These are phyloP conservation scores for Bryoglossum gracile DNA, from an alignment of 495 filamentous ascomycete genomes.

Conservation along the genomic window DNA sequence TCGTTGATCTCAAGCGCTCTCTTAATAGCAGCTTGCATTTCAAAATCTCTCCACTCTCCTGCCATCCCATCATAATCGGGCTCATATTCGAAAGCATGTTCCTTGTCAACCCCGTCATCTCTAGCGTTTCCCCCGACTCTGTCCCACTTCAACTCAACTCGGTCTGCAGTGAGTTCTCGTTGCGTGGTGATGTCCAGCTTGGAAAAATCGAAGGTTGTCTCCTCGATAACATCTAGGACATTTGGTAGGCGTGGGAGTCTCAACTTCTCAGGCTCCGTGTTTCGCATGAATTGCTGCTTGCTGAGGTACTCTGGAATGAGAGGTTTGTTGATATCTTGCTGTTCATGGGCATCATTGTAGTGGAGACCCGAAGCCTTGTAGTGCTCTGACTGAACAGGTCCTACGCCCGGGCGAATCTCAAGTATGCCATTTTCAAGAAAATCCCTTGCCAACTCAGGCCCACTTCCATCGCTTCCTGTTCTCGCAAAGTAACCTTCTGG, in stretches of 20 bases:
- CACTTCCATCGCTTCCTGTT: conserved; percentile 1
- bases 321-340: conserved; percentile 27
- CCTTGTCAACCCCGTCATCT: no score
- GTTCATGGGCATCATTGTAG: conserved; percentile 32
- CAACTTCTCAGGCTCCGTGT: no score
- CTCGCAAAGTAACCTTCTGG: conserved; percentile 20
- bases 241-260: conserved; percentile 1
- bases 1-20: no score
- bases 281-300: conserved; percentile 5
- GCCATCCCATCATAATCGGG: no score
- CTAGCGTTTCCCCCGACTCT: no score
- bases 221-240: no score
- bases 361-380: conserved; percentile 31
- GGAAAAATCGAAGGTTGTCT: background rate
- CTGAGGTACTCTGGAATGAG: conserved; percentile 24
- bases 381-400: conserved; percentile 38
- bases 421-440: conserved; percentile 31
- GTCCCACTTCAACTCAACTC: background rate
- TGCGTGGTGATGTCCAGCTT: background rate
- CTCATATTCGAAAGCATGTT: no score
- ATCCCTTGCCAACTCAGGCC: no score
- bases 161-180: background rate
- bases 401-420: conserved; percentile 29
- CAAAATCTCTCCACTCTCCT: no score
- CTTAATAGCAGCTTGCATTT: no score